Base-by-base conservation (phyloP, 75 land plant genomes). In the Picea sitchensis region DNA sequence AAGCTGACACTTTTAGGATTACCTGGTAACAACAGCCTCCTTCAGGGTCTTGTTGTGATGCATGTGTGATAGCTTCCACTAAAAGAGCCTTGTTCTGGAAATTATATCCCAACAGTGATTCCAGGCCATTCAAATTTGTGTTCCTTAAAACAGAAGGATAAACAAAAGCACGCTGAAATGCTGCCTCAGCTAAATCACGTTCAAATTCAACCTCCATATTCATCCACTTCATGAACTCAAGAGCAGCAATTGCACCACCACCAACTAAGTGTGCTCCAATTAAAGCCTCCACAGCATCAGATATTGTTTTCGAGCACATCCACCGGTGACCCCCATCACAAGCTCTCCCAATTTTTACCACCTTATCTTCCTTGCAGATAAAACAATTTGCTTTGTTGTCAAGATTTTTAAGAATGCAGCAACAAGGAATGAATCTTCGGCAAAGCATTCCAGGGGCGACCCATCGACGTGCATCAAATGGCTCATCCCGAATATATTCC, bases 301-400 rank as follows among this genome's bases (percentile, higher is more conserved):
- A 83, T 41, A 82, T 67, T 5, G 88, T 88, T 77, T 88, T 88
- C 2, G 89, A 88, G 75, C 89, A 88, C 65, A 88, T 88, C 82
- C 88, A 88, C 15, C 89, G 81, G 80, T 88, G 89, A 17, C 89
- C 89, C 30, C 75, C 68, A 36, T 72, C 81, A 47, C 89, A 88
- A 58, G 80, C 81, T 72, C 77, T 83, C 32, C 89, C 89, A 62
- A 87, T 85, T 57, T 58, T 76, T n/a, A 76, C 34, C 82, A 82
- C 56, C 79, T 76, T 59, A 72, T 82, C 56, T 51, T 51, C 56
- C 56, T 51, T 51, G 56, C 56, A 51, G 12, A 51, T 51, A 51
- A 9, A 51, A 51, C 12, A 51, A 51, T 51, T 51, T 26, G 77
- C 36, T 20, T 75, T 58, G 4, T 79, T 17, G n/a, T 58, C 75